Base-by-base conservation (phyloP, 2,329 filamentous ascomycete species). In the Cercospora citrullina region DNA sequence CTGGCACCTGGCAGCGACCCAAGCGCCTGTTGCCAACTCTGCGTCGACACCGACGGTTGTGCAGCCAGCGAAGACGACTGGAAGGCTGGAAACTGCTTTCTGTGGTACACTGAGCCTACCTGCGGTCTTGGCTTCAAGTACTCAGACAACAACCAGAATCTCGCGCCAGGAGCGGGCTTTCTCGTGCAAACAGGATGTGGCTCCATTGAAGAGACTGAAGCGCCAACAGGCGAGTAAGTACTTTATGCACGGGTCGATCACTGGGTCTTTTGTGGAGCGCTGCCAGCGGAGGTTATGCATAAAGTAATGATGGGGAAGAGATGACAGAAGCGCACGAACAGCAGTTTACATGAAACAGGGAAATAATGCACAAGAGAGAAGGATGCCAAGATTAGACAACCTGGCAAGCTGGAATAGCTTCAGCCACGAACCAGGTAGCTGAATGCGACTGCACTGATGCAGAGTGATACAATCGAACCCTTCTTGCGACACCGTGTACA, bases 21-120 rank as follows among this genome's bases (percentile, higher is more conserved):
- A 8, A 73, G 72, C 59, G 73, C 72, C 16, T 75, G 73, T 62
- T 75, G 73, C 60, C 73, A 75, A 48, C 58, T 72, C 28, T 75
- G 73, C 61, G 64, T 74, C 7, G 72, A 75, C 45, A 72, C 71
- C 6, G 70, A 69, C 7, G 66, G 65, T 23, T 75, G 73, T 57
- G 73, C 73, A 8, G 72, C 73, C 18, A 73, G 68, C 31, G 72
- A 73, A 55, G 71, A 72, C 30, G 73, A 75, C 57, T 69, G 67
- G 59, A 69, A 72, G 48, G 73, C 73, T 2, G 72, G 69, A 3
- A 75, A 75, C 63, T 75, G 73, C 67, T 75, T 75, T 58, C 33
- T 75, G 68, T 74, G 69, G 69, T 75, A 72, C 60, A 74, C 72
- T 2, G 51, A 57, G 23, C 72, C 72, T 16, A 64, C 69, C 14